Evolutionary conservation across 805 yeast genomes (phyloP).

Genomic region (Starmerella gropengiesseri): DNA sequence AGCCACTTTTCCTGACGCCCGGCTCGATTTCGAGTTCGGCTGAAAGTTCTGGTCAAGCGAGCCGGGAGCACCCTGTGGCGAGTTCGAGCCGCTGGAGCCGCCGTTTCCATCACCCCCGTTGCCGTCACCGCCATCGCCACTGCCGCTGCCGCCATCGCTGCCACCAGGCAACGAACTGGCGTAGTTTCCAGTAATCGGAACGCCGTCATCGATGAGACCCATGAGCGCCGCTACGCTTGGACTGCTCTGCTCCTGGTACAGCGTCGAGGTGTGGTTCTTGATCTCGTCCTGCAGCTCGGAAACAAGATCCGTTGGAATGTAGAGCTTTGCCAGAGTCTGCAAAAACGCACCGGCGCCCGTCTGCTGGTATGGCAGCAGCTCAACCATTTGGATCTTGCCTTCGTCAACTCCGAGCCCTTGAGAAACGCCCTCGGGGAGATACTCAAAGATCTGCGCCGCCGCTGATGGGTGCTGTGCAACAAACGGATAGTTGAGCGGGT

Average conservation of each 20-base stretch:
- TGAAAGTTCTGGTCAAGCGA: conserved; percentile 29
- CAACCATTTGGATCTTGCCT: conserved; percentile 44
- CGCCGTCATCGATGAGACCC: conserved; percentile 57
- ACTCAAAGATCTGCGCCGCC: conserved; percentile 76
- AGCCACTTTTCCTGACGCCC: conserved; percentile 38
- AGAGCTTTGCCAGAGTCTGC: conserved; percentile 80
- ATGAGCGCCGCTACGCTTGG: conserved; percentile 49
- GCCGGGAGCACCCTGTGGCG: conserved; percentile 25
- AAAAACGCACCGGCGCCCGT: conserved; percentile 43
- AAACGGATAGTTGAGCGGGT: conserved; percentile 72
- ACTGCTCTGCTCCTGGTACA: conserved; percentile 49
- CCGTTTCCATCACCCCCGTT: conserved; percentile 10
- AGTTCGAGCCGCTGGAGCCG: conserved; percentile 24
- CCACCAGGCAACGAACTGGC: conserved; percentile 4
- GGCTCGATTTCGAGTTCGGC: conserved; percentile 29
- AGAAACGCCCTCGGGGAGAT: conserved; percentile 62
- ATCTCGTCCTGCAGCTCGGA: conserved; percentile 41
- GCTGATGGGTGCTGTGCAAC: conserved; percentile 62
- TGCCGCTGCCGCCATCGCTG: background rate
- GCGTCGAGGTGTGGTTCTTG: conserved; percentile 39
- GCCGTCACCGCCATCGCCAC: conserved; percentile 17
- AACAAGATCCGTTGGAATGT: conserved; percentile 53
- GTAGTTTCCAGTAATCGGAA: conserved; percentile 33
- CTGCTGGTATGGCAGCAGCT: conserved; percentile 66
- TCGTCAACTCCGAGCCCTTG: conserved; percentile 44